These are phyloP conservation scores for Starmerella potacharoeniae DNA, from an alignment of 805 yeast species.

Conservation along the genomic window DNA sequence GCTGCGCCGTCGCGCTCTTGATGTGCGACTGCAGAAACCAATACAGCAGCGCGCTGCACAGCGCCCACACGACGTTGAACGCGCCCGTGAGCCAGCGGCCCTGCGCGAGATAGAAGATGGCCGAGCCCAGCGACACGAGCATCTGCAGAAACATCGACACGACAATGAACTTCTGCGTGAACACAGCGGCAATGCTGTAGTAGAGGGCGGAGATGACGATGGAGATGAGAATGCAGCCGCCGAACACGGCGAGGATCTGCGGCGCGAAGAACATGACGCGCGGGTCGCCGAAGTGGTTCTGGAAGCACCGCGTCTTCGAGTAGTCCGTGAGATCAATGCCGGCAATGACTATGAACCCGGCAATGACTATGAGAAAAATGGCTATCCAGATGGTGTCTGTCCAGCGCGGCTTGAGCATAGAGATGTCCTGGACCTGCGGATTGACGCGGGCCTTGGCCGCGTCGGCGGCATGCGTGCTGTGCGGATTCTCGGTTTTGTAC, in stretches of 20 bases:
- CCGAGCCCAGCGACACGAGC: constrained; percentile 59
- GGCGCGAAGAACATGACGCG: constrained; percentile 45
- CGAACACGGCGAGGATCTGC: constrained; percentile 61
- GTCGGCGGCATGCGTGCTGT: background rate
- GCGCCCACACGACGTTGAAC: constrained; percentile 56
- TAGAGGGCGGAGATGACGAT: constrained; percentile 47
- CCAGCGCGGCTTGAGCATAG: constrained; percentile 10
- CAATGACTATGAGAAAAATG: constrained; percentile 34
- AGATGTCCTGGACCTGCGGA: background rate
- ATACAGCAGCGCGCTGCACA: constrained; percentile 55
- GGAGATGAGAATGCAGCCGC: constrained; percentile 50
- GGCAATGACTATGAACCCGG: constrained; percentile 62
- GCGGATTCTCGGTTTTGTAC: background rate
- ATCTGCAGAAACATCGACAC: constrained; percentile 59
- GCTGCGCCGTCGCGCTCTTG: constrained; percentile 60
- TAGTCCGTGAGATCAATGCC: constrained; percentile 58
- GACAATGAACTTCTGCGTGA: constrained; percentile 56
- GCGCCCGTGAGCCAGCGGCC: constrained; percentile 71
- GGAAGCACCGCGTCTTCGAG: constrained; percentile 40
- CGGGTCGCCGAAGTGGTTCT: constrained; percentile 45
- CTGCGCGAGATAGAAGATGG: constrained; percentile 58
- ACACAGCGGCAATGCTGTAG: constrained; percentile 48
- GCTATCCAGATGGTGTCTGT: constrained; percentile 19
- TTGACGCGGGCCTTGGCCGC: background rate
- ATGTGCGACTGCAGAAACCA: constrained; percentile 62